Conservation (phyloP, 2,329 filamentous ascomycete genomes). For the Aureobasidium sp. region DNA sequence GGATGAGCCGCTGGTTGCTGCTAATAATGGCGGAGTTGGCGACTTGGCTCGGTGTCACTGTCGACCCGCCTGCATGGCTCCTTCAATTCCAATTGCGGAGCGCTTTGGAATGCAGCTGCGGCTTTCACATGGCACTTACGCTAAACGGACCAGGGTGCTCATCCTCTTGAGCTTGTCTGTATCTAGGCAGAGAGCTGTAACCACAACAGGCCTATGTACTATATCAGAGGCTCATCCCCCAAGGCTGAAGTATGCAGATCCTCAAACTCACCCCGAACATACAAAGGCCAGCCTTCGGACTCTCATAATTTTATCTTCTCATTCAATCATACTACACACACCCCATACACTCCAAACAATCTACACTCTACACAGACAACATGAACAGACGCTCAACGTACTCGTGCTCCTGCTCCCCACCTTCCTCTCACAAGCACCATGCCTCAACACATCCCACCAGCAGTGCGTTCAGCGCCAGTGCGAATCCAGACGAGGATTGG, state of each 20-base stretch:
- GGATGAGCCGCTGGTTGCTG: slow-evolving; percentile 8
- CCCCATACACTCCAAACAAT: too few species aligned
- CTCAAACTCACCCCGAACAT: background rate
- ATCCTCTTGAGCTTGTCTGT: slow-evolving; percentile 17
- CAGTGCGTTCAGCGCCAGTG: slow-evolving; percentile 89
- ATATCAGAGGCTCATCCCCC: slow-evolving; percentile 15
- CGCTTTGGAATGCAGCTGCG: slow-evolving; percentile 13
- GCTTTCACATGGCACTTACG: slow-evolving; percentile 16
- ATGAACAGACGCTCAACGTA: slow-evolving; percentile 42
- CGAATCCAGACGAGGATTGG: slow-evolving; percentile 96
- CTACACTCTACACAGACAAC: background rate
- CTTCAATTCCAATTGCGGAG: slow-evolving; percentile 12
- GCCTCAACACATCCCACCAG: slow-evolving; percentile 71
- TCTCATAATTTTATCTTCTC: background rate
- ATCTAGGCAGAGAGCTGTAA: slow-evolving; percentile 14
- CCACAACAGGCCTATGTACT: slow-evolving; percentile 10
- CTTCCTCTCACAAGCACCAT: slow-evolving; percentile 51
- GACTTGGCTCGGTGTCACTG: slow-evolving; percentile 14
- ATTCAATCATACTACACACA: background rate
- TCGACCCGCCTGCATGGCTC: slow-evolving; percentile 13
- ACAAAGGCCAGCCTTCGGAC: background rate
- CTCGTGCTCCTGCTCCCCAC: slow-evolving; percentile 35
- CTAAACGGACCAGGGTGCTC: slow-evolving; percentile 13
- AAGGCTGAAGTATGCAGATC: slow-evolving; percentile 10
- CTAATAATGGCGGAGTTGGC: slow-evolving; percentile 17